Base-by-base conservation (phyloP, 805 yeast species). In the Kluyveromyces aestuarii region DNA sequence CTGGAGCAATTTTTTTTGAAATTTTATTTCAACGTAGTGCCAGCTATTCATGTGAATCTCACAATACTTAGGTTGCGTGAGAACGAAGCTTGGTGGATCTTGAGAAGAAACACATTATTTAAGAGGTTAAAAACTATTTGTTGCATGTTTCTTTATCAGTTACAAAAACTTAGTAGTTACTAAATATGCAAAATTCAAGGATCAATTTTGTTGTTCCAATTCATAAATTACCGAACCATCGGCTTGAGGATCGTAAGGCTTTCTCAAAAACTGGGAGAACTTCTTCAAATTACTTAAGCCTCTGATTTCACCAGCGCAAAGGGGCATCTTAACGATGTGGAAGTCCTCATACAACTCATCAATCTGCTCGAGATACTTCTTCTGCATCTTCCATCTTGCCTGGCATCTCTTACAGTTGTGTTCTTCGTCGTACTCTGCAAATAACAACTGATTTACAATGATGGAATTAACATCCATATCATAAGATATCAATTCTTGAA, bases 401-500 rank as follows among this genome's bases (percentile, higher is more conserved):
- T 77, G 82, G 70, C 99, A 93, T 70, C 96, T 83, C 63, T 82
- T 84, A 72, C 99, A 93, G 52, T 74, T 72, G 52, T 80, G 77
- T 55, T 80, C 87, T 44, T 79, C 83, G 48, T 77, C 84, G 45
- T 64, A 53, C 48, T 80, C 82, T n/a, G 96, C 93, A 70, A 84
- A 87, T 52, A 93, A 73, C 55, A 93, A 76, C 70, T 93, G 99
- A 71, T 93, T 93, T 47, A 95, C 96, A 53, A 93, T 90, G 61
- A 93, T 93, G 37, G 96, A 85, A 68, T 89, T 91, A 53, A 95
- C 96, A 68, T 93, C 99, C 84, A 93, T 93, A 56, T 89, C 86
- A 70, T 87, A 93, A 48, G 91, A 81, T 70, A 89, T 84, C 66
- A 93, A 79, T 67, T 93, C 99, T 72, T 93, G 99, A 57, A 93